Conservation (phyloP, 306 rosid species). For the Quercus dentata region DNA sequence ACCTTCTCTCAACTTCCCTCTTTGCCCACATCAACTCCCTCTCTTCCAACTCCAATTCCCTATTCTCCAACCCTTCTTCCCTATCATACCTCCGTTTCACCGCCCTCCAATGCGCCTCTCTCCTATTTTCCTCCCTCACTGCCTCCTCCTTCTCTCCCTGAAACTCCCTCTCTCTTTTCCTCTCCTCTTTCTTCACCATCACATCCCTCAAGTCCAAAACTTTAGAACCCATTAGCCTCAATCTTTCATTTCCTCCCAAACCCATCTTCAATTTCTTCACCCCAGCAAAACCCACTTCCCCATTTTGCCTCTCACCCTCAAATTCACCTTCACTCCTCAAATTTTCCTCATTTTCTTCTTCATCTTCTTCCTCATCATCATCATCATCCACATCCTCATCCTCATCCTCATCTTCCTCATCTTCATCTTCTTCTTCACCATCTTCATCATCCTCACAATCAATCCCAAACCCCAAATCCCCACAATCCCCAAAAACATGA, state of each 20-base stretch:
- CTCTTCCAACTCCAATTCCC: constrained; percentile 59
- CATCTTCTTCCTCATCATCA: not conserved
- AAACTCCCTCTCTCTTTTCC: constrained; percentile 67
- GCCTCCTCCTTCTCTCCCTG: constrained; percentile 47
- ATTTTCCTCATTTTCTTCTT: constrained; percentile 20
- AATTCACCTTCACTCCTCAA: constrained; percentile 31
- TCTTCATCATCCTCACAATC: constrained; percentile 42
- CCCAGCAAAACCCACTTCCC: constrained; percentile 17
- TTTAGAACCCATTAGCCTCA: constrained; percentile 40
- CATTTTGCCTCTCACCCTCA: constrained; percentile 18
- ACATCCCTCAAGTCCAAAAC: constrained; percentile 58
- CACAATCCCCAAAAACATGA: constrained; percentile 43
- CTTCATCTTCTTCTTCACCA: constrained; percentile 33
- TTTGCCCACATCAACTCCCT: constrained; percentile 46
- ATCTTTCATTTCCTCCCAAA: constrained; percentile 27
- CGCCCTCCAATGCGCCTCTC: constrained; percentile 41
- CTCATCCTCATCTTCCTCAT: constrained; percentile 25
- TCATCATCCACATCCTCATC: constrained; percentile 25
- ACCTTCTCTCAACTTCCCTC: constrained; percentile 55
- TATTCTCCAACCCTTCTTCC: constrained; percentile 49
- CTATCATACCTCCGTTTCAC: constrained; percentile 39
- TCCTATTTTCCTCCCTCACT: constrained; percentile 44
- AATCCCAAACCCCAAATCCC: constrained; percentile 58
- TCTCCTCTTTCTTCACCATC: constrained; percentile 70
- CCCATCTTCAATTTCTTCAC: constrained; percentile 37